These are phyloP conservation scores for Alectoria sarmentosa DNA, from an alignment of 495 filamentous ascomycete genomes.

Conservation along the genomic window DNA sequence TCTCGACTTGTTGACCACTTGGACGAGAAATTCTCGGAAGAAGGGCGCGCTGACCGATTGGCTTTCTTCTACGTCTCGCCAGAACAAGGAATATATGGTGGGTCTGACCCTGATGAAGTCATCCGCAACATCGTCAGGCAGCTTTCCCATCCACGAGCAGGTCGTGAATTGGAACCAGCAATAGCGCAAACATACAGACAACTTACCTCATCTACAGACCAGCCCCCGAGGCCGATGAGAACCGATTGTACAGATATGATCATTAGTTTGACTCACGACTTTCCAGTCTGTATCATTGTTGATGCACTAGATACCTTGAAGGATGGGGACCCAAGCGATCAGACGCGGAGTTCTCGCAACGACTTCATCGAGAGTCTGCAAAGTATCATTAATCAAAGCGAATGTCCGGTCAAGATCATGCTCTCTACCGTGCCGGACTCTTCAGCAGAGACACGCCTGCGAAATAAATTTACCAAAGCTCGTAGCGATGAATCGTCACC, in stretches of 20 bases:
- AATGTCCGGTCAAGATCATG: constrained; percentile 7
- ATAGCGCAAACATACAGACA: constrained; percentile 4
- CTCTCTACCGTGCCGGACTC: constrained; percentile 10
- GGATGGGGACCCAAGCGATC: background rate
- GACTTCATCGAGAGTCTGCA: constrained; percentile 13
- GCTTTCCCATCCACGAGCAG: background rate
- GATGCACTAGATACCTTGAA: constrained; percentile 9
- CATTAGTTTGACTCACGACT: constrained; percentile 3
- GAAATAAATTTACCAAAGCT: constrained; percentile 2
- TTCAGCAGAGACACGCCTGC: constrained; percentile 4
- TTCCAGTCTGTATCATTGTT: constrained; percentile 9
- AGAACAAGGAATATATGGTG: background rate
- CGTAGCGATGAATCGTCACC: background rate
- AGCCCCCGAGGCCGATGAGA: constrained; percentile 9
- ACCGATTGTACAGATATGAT: constrained; percentile 9
- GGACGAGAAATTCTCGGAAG: background rate
- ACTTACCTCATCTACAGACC: constrained; percentile 3
- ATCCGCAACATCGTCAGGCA: constrained; percentile 12
- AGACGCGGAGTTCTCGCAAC: constrained; percentile 11
- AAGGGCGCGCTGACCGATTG: constrained; percentile 1
- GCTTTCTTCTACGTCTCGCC: constrained; percentile 10
- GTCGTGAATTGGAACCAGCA: constrained; percentile 2
- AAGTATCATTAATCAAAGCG: constrained; percentile 1
- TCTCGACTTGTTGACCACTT: constrained; percentile 8
- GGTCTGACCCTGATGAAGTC: constrained; percentile 9